Evolutionary conservation across 768 basidiomycete genomes (phyloP).

Genomic region (Rubroboletus satanas): DNA sequence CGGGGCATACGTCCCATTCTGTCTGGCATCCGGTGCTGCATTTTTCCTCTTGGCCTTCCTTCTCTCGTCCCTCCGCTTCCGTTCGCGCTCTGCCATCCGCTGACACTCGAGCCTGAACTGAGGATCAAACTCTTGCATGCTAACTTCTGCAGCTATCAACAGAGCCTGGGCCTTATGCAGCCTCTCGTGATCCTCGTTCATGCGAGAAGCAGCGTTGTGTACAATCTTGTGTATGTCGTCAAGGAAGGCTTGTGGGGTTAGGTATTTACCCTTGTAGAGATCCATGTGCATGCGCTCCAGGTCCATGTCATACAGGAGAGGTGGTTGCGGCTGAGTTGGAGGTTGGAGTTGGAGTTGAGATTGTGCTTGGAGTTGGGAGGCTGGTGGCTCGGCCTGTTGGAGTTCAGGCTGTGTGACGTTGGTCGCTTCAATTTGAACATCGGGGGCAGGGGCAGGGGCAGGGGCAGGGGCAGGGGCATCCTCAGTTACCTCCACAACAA

Average conservation of each 20-base stretch:
- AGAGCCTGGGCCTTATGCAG: slow-evolving; percentile 83
- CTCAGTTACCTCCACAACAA: slow-evolving; percentile 42
- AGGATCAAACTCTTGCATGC: slow-evolving; percentile 81
- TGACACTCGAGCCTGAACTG: slow-evolving; percentile 80
- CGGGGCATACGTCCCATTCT: slow-evolving; percentile 37
- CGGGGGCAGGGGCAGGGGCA: slow-evolving; percentile 13
- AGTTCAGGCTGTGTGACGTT: slow-evolving; percentile 35
- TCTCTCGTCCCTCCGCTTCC: slow-evolving; percentile 56
- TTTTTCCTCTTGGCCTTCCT: slow-evolving; percentile 37
- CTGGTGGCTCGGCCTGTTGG: slow-evolving; percentile 19
- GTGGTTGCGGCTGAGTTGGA: slow-evolving; percentile 35
- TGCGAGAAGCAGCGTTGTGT: slow-evolving; percentile 60
- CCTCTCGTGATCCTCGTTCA: slow-evolving; percentile 66
- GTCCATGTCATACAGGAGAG: slow-evolving; percentile 78
- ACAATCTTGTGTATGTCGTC: slow-evolving; percentile 79
- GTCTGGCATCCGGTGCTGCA: slow-evolving; percentile 20
- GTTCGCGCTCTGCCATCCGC: slow-evolving; percentile 76
- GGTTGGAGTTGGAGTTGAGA: slow-evolving; percentile 35
- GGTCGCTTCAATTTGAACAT: slow-evolving; percentile 33
- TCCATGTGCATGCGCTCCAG: slow-evolving; percentile 86
- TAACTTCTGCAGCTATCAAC: slow-evolving; percentile 81
- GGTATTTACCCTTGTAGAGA: slow-evolving; percentile 80
- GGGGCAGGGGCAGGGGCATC: slow-evolving; percentile 21
- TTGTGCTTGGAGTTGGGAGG: slow-evolving; percentile 35
- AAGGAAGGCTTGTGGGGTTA: slow-evolving; percentile 85